A percentile compares a stretch with the other conserved stretches of the same genome.
Conservation (phyloP, 768 basidiomycete species). For the Psilocybe azurescens region DNA sequence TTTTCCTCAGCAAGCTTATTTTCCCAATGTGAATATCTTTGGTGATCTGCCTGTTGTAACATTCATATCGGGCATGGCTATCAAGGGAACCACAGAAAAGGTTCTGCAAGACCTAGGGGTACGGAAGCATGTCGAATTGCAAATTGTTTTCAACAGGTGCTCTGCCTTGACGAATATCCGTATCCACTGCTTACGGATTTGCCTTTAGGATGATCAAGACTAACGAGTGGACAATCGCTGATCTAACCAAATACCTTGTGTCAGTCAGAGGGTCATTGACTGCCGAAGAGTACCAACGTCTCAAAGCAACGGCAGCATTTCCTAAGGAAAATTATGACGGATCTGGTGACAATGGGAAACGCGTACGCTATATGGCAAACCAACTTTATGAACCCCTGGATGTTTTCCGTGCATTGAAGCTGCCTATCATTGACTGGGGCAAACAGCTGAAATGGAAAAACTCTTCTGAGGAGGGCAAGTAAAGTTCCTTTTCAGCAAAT, state of each 20-base stretch:
- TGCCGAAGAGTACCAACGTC: slow-evolving; percentile 52
- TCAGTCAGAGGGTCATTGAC: slow-evolving; percentile 68
- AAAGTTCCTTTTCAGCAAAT: background rate
- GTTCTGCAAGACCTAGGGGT: slow-evolving; percentile 79
- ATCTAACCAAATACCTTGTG: slow-evolving; percentile 87
- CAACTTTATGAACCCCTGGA: slow-evolving; percentile 88
- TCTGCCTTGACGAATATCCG: background rate
- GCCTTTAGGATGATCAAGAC: slow-evolving; percentile 79
- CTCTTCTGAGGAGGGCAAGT: slow-evolving; percentile 83
- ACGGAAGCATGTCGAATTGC: slow-evolving; percentile 89
- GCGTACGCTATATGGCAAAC: slow-evolving; percentile 60
- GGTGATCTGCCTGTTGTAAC: slow-evolving; percentile 84
- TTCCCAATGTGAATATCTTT: slow-evolving; percentile 86
- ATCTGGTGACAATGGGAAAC: slow-evolving; percentile 35
- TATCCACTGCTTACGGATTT: background rate
- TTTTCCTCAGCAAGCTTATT: slow-evolving; percentile 76
- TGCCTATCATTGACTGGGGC: slow-evolving; percentile 92
- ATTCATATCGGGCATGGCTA: slow-evolving; percentile 62
- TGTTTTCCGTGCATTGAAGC: slow-evolving; percentile 67
- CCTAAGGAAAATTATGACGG: slow-evolving; percentile 51
- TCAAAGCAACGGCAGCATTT: slow-evolving; percentile 78
- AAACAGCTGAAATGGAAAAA: slow-evolving; percentile 76
- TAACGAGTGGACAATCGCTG: slow-evolving; percentile 87
- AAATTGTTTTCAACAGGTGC: slow-evolving; percentile 89
- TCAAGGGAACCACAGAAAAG: slow-evolving; percentile 78